Base-by-base conservation (phyloP, 2,329 filamentous ascomycete genomes). In the Arthroderma sp. region DNA sequence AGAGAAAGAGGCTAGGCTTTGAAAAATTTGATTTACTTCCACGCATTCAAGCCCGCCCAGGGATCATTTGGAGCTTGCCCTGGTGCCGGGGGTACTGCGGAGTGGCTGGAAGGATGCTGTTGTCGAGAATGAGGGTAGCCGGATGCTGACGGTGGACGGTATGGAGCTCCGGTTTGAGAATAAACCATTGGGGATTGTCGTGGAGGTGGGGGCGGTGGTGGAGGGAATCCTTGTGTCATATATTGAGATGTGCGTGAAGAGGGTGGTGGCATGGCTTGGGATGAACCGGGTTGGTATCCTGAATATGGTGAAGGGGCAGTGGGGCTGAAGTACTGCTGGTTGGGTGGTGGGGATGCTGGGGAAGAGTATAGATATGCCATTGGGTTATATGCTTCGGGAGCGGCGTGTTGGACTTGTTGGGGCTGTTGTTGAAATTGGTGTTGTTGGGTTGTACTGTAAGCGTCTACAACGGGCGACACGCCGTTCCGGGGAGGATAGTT, bases 1-100 rank as follows among this genome's bases (percentile, higher is more conserved):
- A 22, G 15, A 22, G 15, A 22, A 22, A 22, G 15, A 22, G 15
- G 15, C 15, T 22, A 22, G 15, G 8, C 32, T 34, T 34, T 34
- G 32, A 34, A 11, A 9, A 34, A 11, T 2, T 8, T 10, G n/a
- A 15, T 45, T 59, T 51, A 83, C 60, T 81, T 82, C 80, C 80
- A 84, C 38, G 73, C 75, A 64, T 74, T 81, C 53, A 86, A 60
- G 4, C 80, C 81, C 10, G 80, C 79, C 80, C 80, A 86, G 5
- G 80, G 81, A 68, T 86, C 79, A 49, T 54, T 8, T 57, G 50
- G 37, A 55, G 56, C 30, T 59, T 54, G 41, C 60, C 59, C 41
- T 58, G 44, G 50, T n/a, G 42, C 47, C 22, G 41, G 38, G 56
- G 55, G 40, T 32, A 31, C 9, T 41, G 39, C 7, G 40, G 22